Evolutionary conservation across 1,139 yeast species (phyloP).

Genomic region (Pichia sorboxylosa): DNA sequence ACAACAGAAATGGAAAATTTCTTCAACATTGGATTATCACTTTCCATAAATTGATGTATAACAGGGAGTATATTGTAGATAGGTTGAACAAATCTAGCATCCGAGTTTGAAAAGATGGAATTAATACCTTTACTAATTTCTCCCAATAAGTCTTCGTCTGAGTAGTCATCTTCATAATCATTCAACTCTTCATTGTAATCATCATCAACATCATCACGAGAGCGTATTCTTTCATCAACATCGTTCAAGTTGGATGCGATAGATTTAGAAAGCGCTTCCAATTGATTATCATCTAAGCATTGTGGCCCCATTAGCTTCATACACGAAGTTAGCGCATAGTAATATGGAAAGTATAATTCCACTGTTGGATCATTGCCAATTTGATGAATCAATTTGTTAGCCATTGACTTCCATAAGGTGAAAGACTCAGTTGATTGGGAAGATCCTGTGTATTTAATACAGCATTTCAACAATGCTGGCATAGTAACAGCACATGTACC

Average conservation of each 20-base stretch:
- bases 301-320: constrained; percentile 56
- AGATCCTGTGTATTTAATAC: constrained; percentile 50
- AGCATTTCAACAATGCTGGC: constrained; percentile 62
- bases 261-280: constrained; percentile 47
- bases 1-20: constrained; percentile 73
- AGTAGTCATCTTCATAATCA: constrained; percentile 75
- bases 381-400: constrained; percentile 57
- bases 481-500: constrained; percentile 78
- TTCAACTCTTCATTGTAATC: constrained; percentile 64
- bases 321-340: constrained; percentile 59
- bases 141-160: constrained; percentile 81
- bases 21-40: constrained; percentile 55
- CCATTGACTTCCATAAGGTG: constrained; percentile 62
- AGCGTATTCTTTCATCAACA: constrained; percentile 58
- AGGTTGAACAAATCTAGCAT: constrained; percentile 47
- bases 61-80: constrained; percentile 49
- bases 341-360: constrained; percentile 70
- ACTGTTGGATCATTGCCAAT: constrained; percentile 72
- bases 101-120: constrained; percentile 58
- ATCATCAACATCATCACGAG: constrained; percentile 60
- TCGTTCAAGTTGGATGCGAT: constrained; percentile 54
- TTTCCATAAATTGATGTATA: constrained; percentile 43
- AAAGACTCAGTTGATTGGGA: constrained; percentile 43
- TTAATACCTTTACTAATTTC: constrained; percentile 72
- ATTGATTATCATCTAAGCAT: constrained; percentile 45